Base-by-base conservation (phyloP, 208 protist genomes). In the Acanthamoeba culbertsoni region DNA sequence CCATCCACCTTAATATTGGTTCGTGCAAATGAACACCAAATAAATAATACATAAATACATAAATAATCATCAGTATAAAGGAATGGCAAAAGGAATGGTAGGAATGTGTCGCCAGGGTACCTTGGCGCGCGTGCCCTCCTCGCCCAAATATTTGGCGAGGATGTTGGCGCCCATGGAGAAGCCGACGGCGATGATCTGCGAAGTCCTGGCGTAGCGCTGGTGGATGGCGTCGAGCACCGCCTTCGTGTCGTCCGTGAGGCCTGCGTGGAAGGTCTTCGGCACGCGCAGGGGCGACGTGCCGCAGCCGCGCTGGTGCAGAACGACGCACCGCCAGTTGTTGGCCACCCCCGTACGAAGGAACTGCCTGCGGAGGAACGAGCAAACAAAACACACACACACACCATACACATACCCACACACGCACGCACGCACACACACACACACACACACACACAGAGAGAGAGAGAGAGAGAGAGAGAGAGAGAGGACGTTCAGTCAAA, bases 101-200 rank as follows among this genome's bases (percentile, higher is more conserved):
- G n/a, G n/a, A n/a, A n/a, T n/a, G n/a, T n/a, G n/a, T n/a, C n/a
- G 65, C 12, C 14, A 31, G 35, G 14, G 14, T 37, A 75, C 65
- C 45, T 55, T 55, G 77, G 51, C 77, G 2, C 51, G 31, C 14
- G 31, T 28, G 77, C 77, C 77, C 35, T 88, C 77, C 51, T 88
- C 77, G 37, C 77, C 77, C 28, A 88, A 33, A 48, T 88, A 88
- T 33, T 88, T 88, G 16, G 33, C 77, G 6, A 88, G 77, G 31
- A 88, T 63, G 77, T 88, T 88, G 51, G 77, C 77, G 23, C 77
- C 77, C 40, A 88, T 10, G 46, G 48, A 65, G 77, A 88, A 88
- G 48, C 48, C 77, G 23, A 88, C 77, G 77, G 77, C 77, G 37
- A 65, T 40, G 23, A 88, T 23, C 48, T 63, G 77, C 31, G 77